Evolutionary conservation across 1,284 basidiomycete genomes (phyloP), one percentile per base, ranked within the genome.

Genomic region (Termitomyces sp.): DNA sequence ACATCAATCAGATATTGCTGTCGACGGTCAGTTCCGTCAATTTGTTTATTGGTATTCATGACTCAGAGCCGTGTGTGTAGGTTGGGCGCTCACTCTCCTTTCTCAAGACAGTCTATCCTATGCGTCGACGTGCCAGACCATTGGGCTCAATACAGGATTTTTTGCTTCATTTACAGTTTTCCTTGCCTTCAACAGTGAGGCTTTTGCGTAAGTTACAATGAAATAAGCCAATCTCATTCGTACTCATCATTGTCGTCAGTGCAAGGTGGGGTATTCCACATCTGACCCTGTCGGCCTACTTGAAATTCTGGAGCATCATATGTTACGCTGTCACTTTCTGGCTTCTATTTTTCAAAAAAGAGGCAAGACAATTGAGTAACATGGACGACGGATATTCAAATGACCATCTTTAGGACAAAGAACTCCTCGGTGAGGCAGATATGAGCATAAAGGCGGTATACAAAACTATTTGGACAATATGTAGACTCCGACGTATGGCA

Each of bases 131-230:
- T 98, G 96, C 49, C 97, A 99, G 70, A 99, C 97, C 0, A 92
- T 99, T 55, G 97, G 97, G 17, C 79, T 99, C 41, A 98, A 98
- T 65, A 92, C 93, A 3, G 97, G 97, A 28, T 98, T 91, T 70
- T 97, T 99, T 64, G 82, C 95, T 39, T 94, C 92, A 6, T 99
- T 98, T 67, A 99, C 97, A 26, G 94, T 99, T 26, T 99, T 99
- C 68, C 80, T 99, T 31, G 96, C 97, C 0, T 86, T 99, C 68
- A 99, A 98, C 68, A 94, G 92, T 63, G 86, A 94, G 64, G 89
- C 91, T 42, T 99, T 99, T 67, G 82, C 84, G 91, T 94, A 63
- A 55, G 86, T 77, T 9, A 39, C 15, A 19, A 24, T 44, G 55
- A 26, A 21, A 26, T 44, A 55, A 28, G 43, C n/a, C 50, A 39